phyloP scores from a whole-genome alignment of 257 asterid species.

The Solanum pimpinellifolium region DNA sequence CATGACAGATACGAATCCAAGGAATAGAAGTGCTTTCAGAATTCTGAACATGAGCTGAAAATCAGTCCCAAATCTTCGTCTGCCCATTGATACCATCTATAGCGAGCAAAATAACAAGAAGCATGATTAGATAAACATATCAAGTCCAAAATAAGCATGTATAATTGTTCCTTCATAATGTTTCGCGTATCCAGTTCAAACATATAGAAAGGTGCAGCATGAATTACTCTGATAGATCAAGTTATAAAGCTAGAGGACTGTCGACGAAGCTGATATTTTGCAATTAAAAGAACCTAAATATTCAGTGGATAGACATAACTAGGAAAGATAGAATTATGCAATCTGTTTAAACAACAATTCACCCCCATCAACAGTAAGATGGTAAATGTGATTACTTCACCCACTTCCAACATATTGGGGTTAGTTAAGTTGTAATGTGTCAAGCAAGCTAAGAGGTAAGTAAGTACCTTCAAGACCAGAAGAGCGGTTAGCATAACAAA shows the following conservation, averaged over 20 bases:
- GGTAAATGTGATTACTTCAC: background rate
- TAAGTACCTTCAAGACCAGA: slow-evolving; percentile 77
- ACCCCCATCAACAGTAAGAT: background rate
- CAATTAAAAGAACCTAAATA: background rate
- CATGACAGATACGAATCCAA: slow-evolving; percentile 88
- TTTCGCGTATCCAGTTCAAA: background rate
- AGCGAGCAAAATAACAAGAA: background rate
- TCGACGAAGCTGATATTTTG: background rate
- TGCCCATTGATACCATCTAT: slow-evolving; percentile 96
- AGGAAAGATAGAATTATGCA: background rate
- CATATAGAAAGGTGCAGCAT: background rate
- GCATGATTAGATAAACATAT: background rate
- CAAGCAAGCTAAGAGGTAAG: background rate
- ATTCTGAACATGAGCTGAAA: slow-evolving; percentile 98
- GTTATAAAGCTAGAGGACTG: background rate
- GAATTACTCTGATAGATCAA: background rate
- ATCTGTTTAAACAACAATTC: background rate
- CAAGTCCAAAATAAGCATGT: background rate
- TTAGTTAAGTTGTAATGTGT: background rate
- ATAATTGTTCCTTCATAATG: background rate
- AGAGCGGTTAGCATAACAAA: slow-evolving; percentile 75
- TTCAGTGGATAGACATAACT: background rate
- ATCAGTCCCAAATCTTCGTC: slow-evolving; percentile 88
- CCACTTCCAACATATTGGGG: background rate
- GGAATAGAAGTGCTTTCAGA: slow-evolving; percentile 84